Conservation (phyloP, 2,329 filamentous ascomycete species). For the Colletotrichum sp. region DNA sequence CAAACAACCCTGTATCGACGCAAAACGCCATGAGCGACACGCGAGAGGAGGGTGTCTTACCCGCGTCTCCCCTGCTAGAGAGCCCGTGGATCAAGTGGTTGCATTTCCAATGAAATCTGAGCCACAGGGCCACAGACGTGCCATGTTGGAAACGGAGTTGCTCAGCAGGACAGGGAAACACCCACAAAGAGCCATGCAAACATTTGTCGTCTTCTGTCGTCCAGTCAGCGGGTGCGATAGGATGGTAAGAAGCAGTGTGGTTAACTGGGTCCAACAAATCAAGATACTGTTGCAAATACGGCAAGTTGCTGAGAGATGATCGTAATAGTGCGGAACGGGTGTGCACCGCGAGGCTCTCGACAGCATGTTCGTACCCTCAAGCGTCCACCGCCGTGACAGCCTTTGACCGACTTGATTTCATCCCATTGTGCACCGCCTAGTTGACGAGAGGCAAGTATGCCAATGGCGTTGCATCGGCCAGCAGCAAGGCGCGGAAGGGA, state of each 20-base stretch:
- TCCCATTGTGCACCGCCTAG: neutral
- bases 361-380: too few relatives aligned
- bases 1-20: neutral
- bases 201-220: neutral
- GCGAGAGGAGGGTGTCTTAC: constrained; percentile 11
- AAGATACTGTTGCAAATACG: neutral
- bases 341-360: neutral
- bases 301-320: neutral
- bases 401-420: neutral
- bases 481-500: neutral
- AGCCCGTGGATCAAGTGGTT: constrained; percentile 2
- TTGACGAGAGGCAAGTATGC: neutral
- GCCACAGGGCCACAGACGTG: neutral
- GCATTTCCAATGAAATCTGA: constrained; percentile 5
- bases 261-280: neutral
- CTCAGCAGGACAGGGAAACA: neutral
- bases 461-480: neutral
- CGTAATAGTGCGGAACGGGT: neutral
- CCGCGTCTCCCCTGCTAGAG: constrained; percentile 14
- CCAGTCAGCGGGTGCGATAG: constrained; percentile 2
- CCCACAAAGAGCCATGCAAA: neutral
- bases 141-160: constrained; percentile 10
- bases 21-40: neutral
- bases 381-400: neutral
- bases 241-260: neutral